A percentile compares a stretch with the other conserved stretches of the same genome.
Conservation (phyloP, 768 basidiomycete genomes). For the Cystofilobasidium ferigula region DNA sequence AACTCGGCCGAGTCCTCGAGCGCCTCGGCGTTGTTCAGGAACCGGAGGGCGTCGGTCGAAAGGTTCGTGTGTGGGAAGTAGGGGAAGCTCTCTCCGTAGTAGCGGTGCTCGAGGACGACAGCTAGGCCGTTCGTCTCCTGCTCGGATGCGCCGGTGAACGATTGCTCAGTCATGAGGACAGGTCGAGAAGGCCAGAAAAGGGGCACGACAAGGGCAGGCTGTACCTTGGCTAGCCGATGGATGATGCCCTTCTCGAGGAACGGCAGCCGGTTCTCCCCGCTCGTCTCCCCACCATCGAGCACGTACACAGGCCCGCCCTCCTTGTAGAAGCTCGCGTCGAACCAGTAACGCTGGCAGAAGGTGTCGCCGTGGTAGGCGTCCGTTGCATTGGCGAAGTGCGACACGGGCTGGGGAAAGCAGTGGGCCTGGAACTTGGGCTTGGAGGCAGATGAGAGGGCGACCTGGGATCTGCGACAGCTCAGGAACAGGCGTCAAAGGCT, state of each 20-base stretch:
- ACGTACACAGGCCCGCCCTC: constrained; percentile 73
- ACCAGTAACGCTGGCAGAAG: constrained; percentile 85
- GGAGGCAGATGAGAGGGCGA: neutral
- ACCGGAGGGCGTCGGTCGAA: constrained; percentile 75
- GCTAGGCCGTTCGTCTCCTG: constrained; percentile 77
- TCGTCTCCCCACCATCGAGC: constrained; percentile 86
- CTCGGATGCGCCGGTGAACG: constrained; percentile 34
- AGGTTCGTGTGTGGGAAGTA: constrained; percentile 54
- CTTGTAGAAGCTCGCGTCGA: constrained; percentile 69
- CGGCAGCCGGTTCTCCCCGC: constrained; percentile 46
- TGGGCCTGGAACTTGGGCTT: constrained; percentile 9
- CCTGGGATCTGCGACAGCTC: neutral
- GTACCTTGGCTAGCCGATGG: constrained; percentile 10
- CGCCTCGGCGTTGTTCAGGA: constrained; percentile 79
- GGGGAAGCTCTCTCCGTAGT: constrained; percentile 62
- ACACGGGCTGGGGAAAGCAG: constrained; percentile 22
- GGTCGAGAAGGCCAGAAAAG: neutral
- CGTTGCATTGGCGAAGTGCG: constrained; percentile 6
- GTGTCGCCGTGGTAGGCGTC: constrained; percentile 42
- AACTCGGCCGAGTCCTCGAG: constrained; percentile 87
- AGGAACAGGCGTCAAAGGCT: neutral
- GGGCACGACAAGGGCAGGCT: neutral
- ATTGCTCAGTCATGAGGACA: no score
- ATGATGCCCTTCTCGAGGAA: constrained; percentile 50
- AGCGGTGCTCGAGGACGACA: constrained; percentile 80